phyloP scores from a whole-genome alignment of 2,329 filamentous ascomycete species.

The Ophiostoma sp. region DNA sequence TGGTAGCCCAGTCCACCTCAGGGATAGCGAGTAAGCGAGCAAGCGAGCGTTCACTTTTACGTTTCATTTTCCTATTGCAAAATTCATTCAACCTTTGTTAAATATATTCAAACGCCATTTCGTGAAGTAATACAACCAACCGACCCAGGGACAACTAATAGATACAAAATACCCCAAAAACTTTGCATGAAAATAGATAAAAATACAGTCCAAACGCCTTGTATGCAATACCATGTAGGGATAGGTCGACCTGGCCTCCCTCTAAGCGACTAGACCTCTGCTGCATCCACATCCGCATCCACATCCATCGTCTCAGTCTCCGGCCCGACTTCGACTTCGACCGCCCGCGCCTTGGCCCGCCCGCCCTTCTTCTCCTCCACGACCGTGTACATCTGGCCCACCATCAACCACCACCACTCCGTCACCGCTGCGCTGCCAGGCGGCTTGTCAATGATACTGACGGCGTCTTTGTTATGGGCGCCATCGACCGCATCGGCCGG shows the following conservation, averaged over 20 bases:
- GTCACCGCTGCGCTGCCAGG: conserved; percentile 41
- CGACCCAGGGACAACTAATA: neutral
- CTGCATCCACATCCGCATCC: neutral
- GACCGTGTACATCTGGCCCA: conserved; percentile 36
- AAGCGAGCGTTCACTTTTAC: neutral
- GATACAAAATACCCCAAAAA: neutral
- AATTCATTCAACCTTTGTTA: too few species aligned
- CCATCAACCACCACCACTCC: conserved; percentile 65
- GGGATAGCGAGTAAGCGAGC: neutral
- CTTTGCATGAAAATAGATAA: neutral
- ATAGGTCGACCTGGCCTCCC: too few species aligned
- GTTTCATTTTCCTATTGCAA: too few species aligned
- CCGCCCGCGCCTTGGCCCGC: neutral
- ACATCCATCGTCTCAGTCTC: neutral
- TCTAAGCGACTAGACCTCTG: neutral
- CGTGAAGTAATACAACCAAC: neutral
- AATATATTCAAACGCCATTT: neutral
- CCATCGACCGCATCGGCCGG: conserved; percentile 27
- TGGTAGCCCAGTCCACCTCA: neutral
- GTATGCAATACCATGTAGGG: neutral
- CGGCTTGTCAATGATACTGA: neutral
- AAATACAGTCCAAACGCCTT: neutral
- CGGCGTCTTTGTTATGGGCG: neutral
- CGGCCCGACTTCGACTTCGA: neutral
- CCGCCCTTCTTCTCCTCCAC: conserved; percentile 2